Conservation (phyloP, 1,284 basidiomycete species). For the Moniliella sp. region DNA sequence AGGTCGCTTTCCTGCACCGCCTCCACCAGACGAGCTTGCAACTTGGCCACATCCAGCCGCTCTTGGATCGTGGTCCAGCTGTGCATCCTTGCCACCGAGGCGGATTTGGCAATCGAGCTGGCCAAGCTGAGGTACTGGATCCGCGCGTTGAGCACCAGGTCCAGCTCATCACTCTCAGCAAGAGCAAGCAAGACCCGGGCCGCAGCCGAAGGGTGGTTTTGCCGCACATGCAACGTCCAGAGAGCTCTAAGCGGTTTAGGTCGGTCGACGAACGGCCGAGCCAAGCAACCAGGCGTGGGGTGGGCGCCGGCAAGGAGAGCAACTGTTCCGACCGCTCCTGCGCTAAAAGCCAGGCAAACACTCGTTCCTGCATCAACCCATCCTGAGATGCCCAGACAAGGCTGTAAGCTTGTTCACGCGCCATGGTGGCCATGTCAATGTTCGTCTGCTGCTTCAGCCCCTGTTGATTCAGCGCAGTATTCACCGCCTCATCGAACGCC, state of each 20-base stretch:
- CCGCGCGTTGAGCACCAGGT: slow-evolving; percentile 16
- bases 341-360: no score
- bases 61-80: slow-evolving; percentile 71
- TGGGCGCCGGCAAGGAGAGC: slow-evolving; percentile 74
- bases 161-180: slow-evolving; percentile 52
- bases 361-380: no score
- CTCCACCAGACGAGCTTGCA: slow-evolving; percentile 55
- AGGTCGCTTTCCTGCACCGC: slow-evolving; percentile 29
- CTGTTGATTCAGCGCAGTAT: slow-evolving; percentile 11
- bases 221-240: slow-evolving; percentile 75
- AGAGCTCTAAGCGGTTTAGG: slow-evolving; percentile 66
- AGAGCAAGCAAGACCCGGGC: slow-evolving; percentile 66
- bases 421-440: no score
- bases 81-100: slow-evolving; percentile 4
- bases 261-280: slow-evolving; percentile 59
- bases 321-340: slow-evolving; percentile 66
- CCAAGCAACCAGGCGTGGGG: slow-evolving; percentile 95
- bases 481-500: slow-evolving; percentile 48
- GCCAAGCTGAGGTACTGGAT: slow-evolving; percentile 43
- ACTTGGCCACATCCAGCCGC: slow-evolving; percentile 83
- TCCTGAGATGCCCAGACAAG: no score
- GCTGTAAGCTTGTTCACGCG: no score
- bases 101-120: slow-evolving; percentile 66
- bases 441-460: slow-evolving; percentile 41
- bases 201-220: slow-evolving; percentile 51